A percentile compares a stretch with the other conserved stretches of the same genome.
Conservation (phyloP, 1,139 yeast genomes). For the Saccharomyces uvarum region DNA sequence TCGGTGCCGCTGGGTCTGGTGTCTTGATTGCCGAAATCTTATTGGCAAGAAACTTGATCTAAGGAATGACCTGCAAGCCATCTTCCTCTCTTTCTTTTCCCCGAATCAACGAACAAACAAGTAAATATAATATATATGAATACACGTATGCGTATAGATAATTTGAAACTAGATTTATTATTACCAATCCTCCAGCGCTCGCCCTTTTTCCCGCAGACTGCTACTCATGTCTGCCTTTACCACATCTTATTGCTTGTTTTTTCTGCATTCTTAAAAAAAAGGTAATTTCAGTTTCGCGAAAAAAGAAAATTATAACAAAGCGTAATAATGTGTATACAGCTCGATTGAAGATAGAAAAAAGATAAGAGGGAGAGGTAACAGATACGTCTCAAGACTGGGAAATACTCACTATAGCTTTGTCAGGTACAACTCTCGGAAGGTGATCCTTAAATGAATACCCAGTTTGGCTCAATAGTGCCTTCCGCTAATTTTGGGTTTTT, state of each 20-base stretch:
- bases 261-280: background rate
- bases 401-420: background rate
- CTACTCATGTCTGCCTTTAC: too few species aligned
- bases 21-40: constrained; percentile 88
- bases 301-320: background rate
- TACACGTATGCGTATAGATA: background rate
- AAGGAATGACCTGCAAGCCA: constrained; percentile 16
- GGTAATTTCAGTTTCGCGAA: background rate
- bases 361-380: background rate
- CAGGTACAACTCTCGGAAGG: background rate
- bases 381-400: background rate
- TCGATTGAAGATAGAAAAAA: background rate
- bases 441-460: background rate
- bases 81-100: background rate
- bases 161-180: background rate
- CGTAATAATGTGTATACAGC: background rate
- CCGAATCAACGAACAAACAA: background rate
- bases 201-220: background rate
- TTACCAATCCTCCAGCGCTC: background rate
- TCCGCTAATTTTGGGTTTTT: constrained; percentile 7
- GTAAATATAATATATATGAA: background rate
- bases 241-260: too few species aligned
- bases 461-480: constrained; percentile 8
- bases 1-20: constrained; percentile 99
- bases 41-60: constrained; percentile 67